Conservation (phyloP, 345 rosid genomes). For the Gossypium turneri region DNA sequence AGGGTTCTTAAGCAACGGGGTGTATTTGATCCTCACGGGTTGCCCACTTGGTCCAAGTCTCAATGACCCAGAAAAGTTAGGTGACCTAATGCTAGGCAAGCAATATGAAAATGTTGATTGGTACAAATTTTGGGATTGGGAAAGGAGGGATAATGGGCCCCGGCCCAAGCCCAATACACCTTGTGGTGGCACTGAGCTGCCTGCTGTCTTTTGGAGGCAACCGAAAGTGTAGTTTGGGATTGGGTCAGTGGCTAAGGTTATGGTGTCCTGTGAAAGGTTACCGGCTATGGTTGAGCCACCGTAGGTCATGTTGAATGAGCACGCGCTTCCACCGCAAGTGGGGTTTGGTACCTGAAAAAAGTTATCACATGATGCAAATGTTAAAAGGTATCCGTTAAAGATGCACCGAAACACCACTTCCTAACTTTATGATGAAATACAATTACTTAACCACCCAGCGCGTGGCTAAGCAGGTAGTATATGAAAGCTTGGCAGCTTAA, state of each 20-base stretch:
- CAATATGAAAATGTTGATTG: conserved; percentile 84
- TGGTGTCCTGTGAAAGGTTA: conserved; percentile 57
- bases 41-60: conserved; percentile 78
- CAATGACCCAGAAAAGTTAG: conserved; percentile 77
- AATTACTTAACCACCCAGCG: not conserved
- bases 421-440: not conserved
- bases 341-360: conserved; percentile 57
- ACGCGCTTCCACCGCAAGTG: conserved; percentile 55
- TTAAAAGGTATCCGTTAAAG: not conserved
- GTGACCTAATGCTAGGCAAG: conserved; percentile 71
- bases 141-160: conserved; percentile 73
- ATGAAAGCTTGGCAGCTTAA: not conserved
- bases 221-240: conserved; percentile 77
- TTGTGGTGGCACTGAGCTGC: conserved; percentile 74
- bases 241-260: conserved; percentile 54
- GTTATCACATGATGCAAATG: conserved; percentile 6
- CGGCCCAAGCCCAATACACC: conserved; percentile 86
- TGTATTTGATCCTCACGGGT: conserved; percentile 66
- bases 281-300: conserved; percentile 71
- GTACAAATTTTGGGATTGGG: conserved; percentile 71
- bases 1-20: conserved; percentile 79
- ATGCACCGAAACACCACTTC: not conserved
- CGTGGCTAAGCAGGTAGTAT: too few species aligned
- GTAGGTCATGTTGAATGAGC: conserved; percentile 75
- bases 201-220: conserved; percentile 60